Percentiles rank a stretch among this genome's conserved stretches.
Evolutionary conservation across 306 rosid species (phyloP).

Genomic region (cucumber (Cucumis sativus)): Cucumber_9930_V3 NC_026657.2:8121001-8121500

Average conservation of each 20-base stretch:
- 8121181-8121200: background rate
- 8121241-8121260: background rate
- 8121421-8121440: slow-evolving; percentile 91
- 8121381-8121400: slow-evolving; percentile 85
- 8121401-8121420: slow-evolving; percentile 82
- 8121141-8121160: background rate
- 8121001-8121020: slow-evolving; percentile 94
- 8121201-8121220: background rate
- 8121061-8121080: background rate
- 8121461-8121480: slow-evolving; percentile 6
- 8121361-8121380: slow-evolving; percentile 81
- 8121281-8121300: background rate
- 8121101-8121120: background rate
- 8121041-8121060: background rate
- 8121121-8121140: background rate
- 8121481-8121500: background rate
- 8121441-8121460: slow-evolving; percentile 73
- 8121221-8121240: background rate
- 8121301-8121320: slow-evolving; percentile 75
- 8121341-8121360: slow-evolving; percentile 81
- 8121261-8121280: background rate
- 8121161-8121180: background rate
- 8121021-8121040: slow-evolving; percentile 72
- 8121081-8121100: background rate
- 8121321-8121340: slow-evolving; percentile 53